Evolutionary conservation across 2,329 filamentous ascomycete genomes (phyloP), one percentile per base, ranked within the genome.

Genomic region (Nemania diffusa): DNA sequence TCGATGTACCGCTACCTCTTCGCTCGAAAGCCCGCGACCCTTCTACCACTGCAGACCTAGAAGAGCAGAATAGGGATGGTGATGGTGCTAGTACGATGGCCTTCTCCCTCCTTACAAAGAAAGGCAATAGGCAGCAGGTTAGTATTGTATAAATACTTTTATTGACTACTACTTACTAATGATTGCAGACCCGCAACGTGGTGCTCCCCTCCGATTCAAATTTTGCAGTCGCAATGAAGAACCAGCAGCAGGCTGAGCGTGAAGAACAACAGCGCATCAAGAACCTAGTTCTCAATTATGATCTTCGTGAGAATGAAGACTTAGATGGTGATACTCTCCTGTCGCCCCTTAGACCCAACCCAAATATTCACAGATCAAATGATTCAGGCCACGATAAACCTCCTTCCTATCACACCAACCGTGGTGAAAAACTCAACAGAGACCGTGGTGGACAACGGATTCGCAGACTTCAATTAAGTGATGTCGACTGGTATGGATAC

Each of bases 251-350:
- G 80, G 95, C 94, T 2, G 95, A 98, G 78, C 91, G 92, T 60
- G 96, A 97, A 77, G 97, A 99, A 79, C 95, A 99, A 79, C 94
- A 97, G 79, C 92, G 96, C 69, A 99, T 99, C 88, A 99, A 99
- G 84, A 97, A 93, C 76, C 85, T 99, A 52, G 96, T 99, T 61
- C 84, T 99, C 73, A 98, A 97, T 80, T 97, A 97, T 77, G 96
- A 99, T 81, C 88, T 97, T 77, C 90, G 93, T 58, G 94, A 97
- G 75, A 90, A 84, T 73, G 92, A 97, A 77, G 90, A 94, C 71
- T 82, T 85, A 75, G 92, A 96, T 83, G 91, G 93, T 97, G 87
- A 88, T 83, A 77, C 80, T 74, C 73, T 76, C 78, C 74, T 78
- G 73, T 72, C 74, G 76, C 79, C 84, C 77, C 81, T 81, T 68